Evolutionary conservation across 202 grass and related monocot species (phyloP), one percentile per base, ranked within the genome.

Genomic region (Panicum hallii): DNA sequence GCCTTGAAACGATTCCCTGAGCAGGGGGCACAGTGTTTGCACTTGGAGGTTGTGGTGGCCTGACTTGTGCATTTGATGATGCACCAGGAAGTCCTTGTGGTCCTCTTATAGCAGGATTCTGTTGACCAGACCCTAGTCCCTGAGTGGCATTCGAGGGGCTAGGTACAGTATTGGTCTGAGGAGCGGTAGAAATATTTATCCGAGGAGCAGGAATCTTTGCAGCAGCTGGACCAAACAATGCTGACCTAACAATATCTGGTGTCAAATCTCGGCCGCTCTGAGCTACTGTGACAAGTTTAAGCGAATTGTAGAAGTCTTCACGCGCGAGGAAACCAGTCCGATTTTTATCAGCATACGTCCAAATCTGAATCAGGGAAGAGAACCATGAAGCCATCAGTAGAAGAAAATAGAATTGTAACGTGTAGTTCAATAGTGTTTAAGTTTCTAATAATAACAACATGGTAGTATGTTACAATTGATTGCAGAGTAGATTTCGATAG

Each of bases 341-440:
- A 0, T 83, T 97, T 85, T 90, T 95, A 86, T 99, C 97, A 88
- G 97, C 92, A 49, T 93, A 85, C 0, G 86, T 97, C 97, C 97
- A 99, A 41, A 99, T 79, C 97, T 99, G 88, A 56, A 87, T 2
- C 41, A 83, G 49, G 36, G 89, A 88, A 47, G 34, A 55, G 42
- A 88, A 83, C 8, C 45, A 41, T n/a, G 13, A 54, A 69, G 38
- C 0, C 55, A 42, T 74, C 23, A 88, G 82, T 44, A 75, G 70
- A 28, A 58, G 34, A 15, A 80, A 77, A 40, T 45, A 70, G 61
- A 75, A 47, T 7, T 48, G 43, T 12, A 47, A 1, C 12, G 38
- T 63, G 54, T 19, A 9, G 44, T 23, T 34, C 15, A 58, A 53
- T 16, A 60, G 48, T 62, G 77, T 61, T 44, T 63, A 42, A 79